Evolutionary conservation across 495 filamentous ascomycete genomes (phyloP).

Genomic region (Aspergillus incahuasiensis): DNA sequence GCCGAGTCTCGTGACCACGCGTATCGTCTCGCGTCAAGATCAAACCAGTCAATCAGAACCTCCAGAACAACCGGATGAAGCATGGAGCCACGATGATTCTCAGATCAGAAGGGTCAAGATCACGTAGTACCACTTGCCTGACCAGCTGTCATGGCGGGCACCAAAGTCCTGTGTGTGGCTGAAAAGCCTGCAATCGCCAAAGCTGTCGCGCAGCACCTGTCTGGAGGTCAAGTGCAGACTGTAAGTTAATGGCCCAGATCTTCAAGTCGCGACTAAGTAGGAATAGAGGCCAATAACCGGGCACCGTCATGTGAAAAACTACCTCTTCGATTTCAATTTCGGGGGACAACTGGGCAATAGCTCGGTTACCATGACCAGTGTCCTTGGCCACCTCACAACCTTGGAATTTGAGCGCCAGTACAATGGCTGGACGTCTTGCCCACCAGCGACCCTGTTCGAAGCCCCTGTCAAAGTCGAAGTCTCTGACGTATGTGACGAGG

Average conservation of each 20-base stretch:
- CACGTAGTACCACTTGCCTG: background rate
- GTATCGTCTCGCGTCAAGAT: slow-evolving; percentile 15
- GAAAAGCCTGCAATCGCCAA: slow-evolving; percentile 97
- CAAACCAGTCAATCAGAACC: background rate
- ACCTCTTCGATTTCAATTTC: slow-evolving; percentile 85
- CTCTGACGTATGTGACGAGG: slow-evolving; percentile 51
- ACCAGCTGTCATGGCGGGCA: slow-evolving; percentile 24
- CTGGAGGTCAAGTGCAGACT: slow-evolving; percentile 63
- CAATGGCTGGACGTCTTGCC: slow-evolving; percentile 73
- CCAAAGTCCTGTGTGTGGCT: slow-evolving; percentile 81
- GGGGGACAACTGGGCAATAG: slow-evolving; percentile 74
- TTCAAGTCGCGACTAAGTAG: slow-evolving; percentile 24
- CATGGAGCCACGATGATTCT: background rate
- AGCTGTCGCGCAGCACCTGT: slow-evolving; percentile 84
- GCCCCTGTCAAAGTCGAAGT: slow-evolving; percentile 66
- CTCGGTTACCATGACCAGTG: slow-evolving; percentile 86
- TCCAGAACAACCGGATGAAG: background rate
- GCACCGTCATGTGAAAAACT: slow-evolving; percentile 86
- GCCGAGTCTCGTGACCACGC: slow-evolving; percentile 1
- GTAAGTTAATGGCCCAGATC: slow-evolving; percentile 46
- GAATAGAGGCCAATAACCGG: slow-evolving; percentile 52
- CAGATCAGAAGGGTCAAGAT: background rate
- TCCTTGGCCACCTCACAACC: slow-evolving; percentile 76
- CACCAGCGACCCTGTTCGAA: slow-evolving; percentile 76
- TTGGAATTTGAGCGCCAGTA: slow-evolving; percentile 67